A percentile compares a stretch with the other conserved stretches of the same genome.
Conservation (phyloP, 805 yeast species). For the Yarrowia porcina region DNA sequence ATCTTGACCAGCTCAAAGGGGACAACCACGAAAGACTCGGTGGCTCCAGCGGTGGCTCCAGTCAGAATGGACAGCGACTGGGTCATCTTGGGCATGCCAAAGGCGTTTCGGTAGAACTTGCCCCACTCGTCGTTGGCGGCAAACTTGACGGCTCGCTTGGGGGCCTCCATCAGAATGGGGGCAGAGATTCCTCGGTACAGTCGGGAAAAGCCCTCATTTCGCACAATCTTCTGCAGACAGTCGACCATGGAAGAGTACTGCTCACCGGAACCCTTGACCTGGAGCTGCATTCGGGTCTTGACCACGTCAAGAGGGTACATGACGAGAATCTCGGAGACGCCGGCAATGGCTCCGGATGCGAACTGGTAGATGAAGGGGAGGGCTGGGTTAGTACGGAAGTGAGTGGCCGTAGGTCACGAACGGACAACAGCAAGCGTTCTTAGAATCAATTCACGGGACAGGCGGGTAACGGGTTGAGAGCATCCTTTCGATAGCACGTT, state of each 20-base stretch:
- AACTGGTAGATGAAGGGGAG: conserved; percentile 92
- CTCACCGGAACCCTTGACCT: conserved; percentile 53
- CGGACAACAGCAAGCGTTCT: no score
- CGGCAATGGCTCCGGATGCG: conserved; percentile 90
- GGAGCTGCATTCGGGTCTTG: conserved; percentile 92
- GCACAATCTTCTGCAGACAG: conserved; percentile 77
- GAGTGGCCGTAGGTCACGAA: no score
- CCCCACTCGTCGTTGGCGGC: conserved; percentile 99
- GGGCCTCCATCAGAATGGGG: conserved; percentile 98
- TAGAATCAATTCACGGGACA: no score
- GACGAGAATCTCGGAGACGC: conserved; percentile 89
- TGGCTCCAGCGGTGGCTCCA: conserved; percentile 98
- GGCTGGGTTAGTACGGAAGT: conserved; percentile 35
- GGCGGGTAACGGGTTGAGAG: no score
- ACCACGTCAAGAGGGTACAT: conserved; percentile 98
- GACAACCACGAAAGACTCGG: conserved; percentile 93
- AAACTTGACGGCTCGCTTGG: conserved; percentile 97
- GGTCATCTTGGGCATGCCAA: conserved; percentile 66
- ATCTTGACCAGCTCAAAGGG: conserved; percentile 97
- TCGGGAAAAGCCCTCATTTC: conserved; percentile 77
- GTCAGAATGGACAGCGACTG: conserved; percentile 85
- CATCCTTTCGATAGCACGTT: no score
- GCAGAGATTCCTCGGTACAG: conserved; percentile 93
- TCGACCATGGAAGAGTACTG: conserved; percentile 82
- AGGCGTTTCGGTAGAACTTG: conserved; percentile 65